Evolutionary conservation across 225 moss, liverwort and hornwort species (phyloP).

Genomic region (Physcomitrium patens): DNA sequence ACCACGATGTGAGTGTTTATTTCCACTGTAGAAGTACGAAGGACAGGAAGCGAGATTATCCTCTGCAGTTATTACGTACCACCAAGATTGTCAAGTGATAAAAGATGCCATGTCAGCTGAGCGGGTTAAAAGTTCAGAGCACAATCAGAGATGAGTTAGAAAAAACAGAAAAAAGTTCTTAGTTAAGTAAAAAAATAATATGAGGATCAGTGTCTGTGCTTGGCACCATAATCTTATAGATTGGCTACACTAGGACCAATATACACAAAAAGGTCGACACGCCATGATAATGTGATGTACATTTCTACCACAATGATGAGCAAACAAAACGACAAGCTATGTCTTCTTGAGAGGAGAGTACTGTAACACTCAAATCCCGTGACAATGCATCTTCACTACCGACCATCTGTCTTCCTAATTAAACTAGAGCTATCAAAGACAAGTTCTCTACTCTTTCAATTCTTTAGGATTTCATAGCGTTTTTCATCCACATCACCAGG

Average conservation of each 20-base stretch:
- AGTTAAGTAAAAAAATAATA: constrained; percentile 10
- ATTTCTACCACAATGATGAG: constrained; percentile 33
- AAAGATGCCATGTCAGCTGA: too few species aligned
- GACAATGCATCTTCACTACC: constrained; percentile 9
- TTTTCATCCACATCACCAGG: constrained; percentile 35
- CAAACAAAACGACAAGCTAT: constrained; percentile 28
- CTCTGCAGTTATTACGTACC: too few species aligned
- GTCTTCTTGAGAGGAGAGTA: neutral
- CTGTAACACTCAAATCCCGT: constrained; percentile 40
- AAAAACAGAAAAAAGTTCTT: constrained; percentile 1
- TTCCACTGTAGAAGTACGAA: too few species aligned
- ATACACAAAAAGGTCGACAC: constrained; percentile 69
- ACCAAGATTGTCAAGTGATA: too few species aligned
- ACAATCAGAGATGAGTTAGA: neutral
- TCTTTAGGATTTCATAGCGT: constrained; percentile 2
- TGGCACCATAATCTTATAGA: constrained; percentile 38
- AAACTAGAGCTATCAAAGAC: constrained; percentile 18
- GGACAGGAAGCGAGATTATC: too few species aligned
- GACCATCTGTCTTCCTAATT: constrained; percentile 21
- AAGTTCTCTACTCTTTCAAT: constrained; percentile 41
- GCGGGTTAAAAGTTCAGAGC: too few species aligned
- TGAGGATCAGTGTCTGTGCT: constrained; percentile 22
- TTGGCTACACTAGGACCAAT: constrained; percentile 49
- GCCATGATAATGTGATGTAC: constrained; percentile 57
- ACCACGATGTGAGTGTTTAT: too few species aligned